Evolutionary conservation across 441 rosid genomes (phyloP), one percentile per base, ranked within the genome.

Genomic region (Eruca vesicaria): DNA sequence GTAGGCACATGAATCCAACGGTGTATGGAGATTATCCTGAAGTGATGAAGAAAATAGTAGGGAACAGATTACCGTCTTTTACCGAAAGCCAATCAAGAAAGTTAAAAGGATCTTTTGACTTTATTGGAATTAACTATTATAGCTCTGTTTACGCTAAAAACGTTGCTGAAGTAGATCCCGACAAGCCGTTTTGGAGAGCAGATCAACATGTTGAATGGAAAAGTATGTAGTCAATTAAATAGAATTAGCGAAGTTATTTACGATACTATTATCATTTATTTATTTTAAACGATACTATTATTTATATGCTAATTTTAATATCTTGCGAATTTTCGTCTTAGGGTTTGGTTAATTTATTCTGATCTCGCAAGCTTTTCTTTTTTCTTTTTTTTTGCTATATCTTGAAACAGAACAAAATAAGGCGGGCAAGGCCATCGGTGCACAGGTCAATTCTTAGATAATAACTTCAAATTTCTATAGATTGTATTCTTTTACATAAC

Each of bases 1-100:
- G 20, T 23, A 84, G 87, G 87, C 68, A 68, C 26, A 61, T 81
- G 80, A 65, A 75, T 20, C 89, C 89, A 4, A 63, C 85, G 11
- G 76, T 71, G 4, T 71, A 57, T 2, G 80, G 80, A 64, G 76
- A 77, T 36, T 77, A 77, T 11, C 80, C n/a, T n/a, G n/a, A n/a
- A n/a, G n/a, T n/a, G n/a, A n/a, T n/a, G n/a, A n/a, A n/a, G n/a
- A n/a, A n/a, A 26, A 10, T 57, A 18, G 50, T 77, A 0, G 80
- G 80, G 4, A 66, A 71, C 7, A 56, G 76, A 77, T 71, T 77
- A 35, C 80, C 80, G 11, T 58, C 76, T 2, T 77, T 77, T 29
- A 77, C 80, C 11, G 35, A 32, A 57, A 52, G 11, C 29, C 76
- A 77, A 52, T 71, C 80, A 20, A 10, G 20, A 50, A 71, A 66